phyloP scores from a whole-genome alignment of 148 eudicot genomes.

The Fallopia convolvulus region DNA sequence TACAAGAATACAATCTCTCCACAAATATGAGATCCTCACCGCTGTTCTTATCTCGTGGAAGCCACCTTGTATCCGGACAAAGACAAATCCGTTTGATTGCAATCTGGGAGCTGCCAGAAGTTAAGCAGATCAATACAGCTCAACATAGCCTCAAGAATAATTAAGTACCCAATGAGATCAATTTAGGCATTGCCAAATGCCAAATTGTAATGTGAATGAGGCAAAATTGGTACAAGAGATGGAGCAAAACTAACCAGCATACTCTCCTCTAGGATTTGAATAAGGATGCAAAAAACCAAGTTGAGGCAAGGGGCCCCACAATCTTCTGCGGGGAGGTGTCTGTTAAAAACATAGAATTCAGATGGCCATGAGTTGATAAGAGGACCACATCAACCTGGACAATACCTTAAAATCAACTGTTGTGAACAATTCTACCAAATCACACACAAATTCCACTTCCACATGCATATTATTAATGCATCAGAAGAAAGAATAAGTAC shows the following conservation, averaged over 20 bases:
- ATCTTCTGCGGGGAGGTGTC: conserved; percentile 35
- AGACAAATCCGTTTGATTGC: conserved; percentile 57
- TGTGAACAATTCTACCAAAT: not conserved
- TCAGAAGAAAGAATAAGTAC: not conserved
- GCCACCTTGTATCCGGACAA: conserved; percentile 83
- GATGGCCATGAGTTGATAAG: not conserved
- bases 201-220: not conserved
- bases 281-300: conserved; percentile 30
- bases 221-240: not conserved
- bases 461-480: not conserved
- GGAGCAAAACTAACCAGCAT: conserved; percentile 31
- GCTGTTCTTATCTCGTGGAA: conserved; percentile 86
- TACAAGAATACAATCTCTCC: not conserved
- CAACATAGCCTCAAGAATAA: conserved; percentile 15
- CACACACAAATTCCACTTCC: not conserved
- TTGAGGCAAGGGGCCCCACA: conserved; percentile 42
- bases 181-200: not conserved
- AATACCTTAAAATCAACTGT: not conserved
- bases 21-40: conserved; percentile 35
- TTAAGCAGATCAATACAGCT: conserved; percentile 26
- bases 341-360: conserved; percentile 17
- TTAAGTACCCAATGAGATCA: not conserved
- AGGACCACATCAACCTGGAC: not conserved
- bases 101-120: conserved; percentile 57
- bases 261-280: conserved; percentile 33